Evolutionary conservation across 176 grass and related monocot genomes (phyloP).

Genomic region (Hordeum vulgare): DNA sequence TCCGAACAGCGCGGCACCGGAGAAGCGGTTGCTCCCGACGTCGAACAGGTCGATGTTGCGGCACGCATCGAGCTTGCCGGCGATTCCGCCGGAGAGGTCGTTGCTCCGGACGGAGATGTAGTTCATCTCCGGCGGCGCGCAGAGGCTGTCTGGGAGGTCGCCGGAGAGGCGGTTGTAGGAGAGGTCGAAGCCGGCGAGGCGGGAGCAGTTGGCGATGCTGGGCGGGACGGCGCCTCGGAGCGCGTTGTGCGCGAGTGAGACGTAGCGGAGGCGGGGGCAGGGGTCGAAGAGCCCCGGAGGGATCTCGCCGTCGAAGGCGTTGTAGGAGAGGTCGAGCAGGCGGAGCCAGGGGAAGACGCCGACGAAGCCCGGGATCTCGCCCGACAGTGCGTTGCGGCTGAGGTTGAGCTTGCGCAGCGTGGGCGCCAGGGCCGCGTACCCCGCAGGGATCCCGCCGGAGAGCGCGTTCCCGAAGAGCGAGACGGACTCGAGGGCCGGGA

Average conservation of each 20-base stretch:
- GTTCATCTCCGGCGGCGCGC: too few relatives aligned
- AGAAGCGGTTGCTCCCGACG: conserved; percentile 68
- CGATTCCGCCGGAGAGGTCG: conserved; percentile 46
- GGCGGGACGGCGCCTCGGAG: conserved; percentile 53
- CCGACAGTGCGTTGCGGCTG: conserved; percentile 71
- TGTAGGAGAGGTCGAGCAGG: conserved; percentile 93
- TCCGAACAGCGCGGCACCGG: conserved; percentile 47
- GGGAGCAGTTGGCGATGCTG: conserved; percentile 50
- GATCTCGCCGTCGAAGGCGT: conserved; percentile 76
- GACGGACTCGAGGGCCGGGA: conserved; percentile 58
- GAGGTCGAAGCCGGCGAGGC: conserved; percentile 86
- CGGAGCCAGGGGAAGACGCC: conserved; percentile 53
- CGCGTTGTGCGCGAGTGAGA: conserved; percentile 80
- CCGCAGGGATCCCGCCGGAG: conserved; percentile 40
- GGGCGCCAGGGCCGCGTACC: conserved; percentile 19
- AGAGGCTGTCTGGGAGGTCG: conserved; percentile 56
- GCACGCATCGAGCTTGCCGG: conserved; percentile 43
- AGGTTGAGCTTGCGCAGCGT: conserved; percentile 94
- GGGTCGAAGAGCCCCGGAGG: conserved; percentile 53
- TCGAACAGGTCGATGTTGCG: conserved; percentile 71
- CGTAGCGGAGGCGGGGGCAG: conserved; percentile 80
- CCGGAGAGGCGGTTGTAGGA: conserved; percentile 90
- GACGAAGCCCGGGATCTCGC: conserved; percentile 60
- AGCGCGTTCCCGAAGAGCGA: conserved; percentile 82
- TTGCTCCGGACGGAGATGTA: conserved; percentile 75